phyloP scores from a whole-genome alignment of 2,329 filamentous ascomycete species.

The Thelonectria olida region DNA sequence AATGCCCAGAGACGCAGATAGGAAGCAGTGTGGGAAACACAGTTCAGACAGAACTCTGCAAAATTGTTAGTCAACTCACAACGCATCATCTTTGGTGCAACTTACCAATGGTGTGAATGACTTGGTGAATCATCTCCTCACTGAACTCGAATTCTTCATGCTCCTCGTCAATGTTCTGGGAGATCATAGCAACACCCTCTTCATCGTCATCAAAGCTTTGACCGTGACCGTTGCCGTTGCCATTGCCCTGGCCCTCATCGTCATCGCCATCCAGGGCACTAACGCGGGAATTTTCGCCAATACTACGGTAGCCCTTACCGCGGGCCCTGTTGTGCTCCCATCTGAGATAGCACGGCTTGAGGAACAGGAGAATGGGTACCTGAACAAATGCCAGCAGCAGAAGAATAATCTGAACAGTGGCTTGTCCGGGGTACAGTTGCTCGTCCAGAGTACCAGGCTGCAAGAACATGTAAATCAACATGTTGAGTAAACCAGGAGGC shows the following conservation, averaged over 20 bases:
- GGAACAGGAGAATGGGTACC: slow-evolving; percentile 89
- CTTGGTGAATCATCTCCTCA: slow-evolving; percentile 98
- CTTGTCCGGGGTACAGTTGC: slow-evolving; percentile 82
- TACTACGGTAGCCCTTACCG: slow-evolving; percentile 88
- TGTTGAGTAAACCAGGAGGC: slow-evolving; percentile 92
- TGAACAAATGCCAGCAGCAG: slow-evolving; percentile 85
- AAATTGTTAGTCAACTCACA: slow-evolving; percentile 39
- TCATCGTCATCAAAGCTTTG: slow-evolving; percentile 70
- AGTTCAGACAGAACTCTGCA: slow-evolving; percentile 96
- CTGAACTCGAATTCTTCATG: slow-evolving; percentile 98
- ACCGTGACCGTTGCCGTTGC: slow-evolving; percentile 72
- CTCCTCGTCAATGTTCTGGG: slow-evolving; percentile 83
- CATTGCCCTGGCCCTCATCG: slow-evolving; percentile 63
- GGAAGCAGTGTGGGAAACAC: slow-evolving; percentile 97
- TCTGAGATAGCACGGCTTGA: slow-evolving; percentile 95
- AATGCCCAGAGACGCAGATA: slow-evolving; percentile 98
- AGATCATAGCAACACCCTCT: slow-evolving; percentile 88
- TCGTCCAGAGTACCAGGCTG: slow-evolving; percentile 80
- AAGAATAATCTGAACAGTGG: slow-evolving; percentile 77
- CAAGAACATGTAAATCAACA: slow-evolving; percentile 99
- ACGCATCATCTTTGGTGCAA: slow-evolving; percentile 23
- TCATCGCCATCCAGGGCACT: slow-evolving; percentile 92
- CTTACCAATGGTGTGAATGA: slow-evolving; percentile 97
- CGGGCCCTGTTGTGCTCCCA: slow-evolving; percentile 92
- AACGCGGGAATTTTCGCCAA: slow-evolving; percentile 88